Evolutionary conservation across 805 yeast genomes (phyloP), one percentile per base, ranked within the genome.

Genomic region (Metschnikowia drakensbergensis): DNA sequence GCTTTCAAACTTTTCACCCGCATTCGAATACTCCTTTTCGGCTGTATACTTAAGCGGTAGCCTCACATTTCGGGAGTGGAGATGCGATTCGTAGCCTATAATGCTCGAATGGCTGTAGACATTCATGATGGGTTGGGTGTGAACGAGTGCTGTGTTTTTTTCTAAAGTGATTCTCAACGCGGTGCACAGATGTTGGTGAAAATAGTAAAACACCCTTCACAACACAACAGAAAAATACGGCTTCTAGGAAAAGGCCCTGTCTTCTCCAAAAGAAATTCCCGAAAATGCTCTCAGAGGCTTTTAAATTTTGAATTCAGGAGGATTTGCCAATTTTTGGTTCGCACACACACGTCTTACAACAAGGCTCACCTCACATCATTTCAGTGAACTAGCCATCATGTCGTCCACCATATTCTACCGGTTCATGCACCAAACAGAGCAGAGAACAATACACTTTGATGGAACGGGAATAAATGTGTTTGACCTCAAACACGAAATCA

Each of bases 401-500:
- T 86, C 96, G 6, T 88, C 96, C 10, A 84, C 88, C 2, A 87
- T 92, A 8, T 94, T 89, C 64, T 92, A 92, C 64, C 77, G 82
- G 62, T 92, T 94, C 67, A 71, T 82, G 51, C 92, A 96, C 11
- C 97, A 91, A 64, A 84, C 83, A 60, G 83, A 80, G 37, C 84
- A 87, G 28, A 82, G 87, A 0, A 79, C 95, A 37, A 81, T 94
- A 27, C 77, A 84, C 41, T 94, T 94, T 62, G 99, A 94, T 65
- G 99, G 99, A 22, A 92, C 99, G 0, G 97, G 98, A 28, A 82
- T 94, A 37, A 88, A 96, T 1, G 96, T 91, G 1, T 94, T 92
- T 68, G 99, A 94, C 62, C 71, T 94, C 51, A 94, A 94, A 67
- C 83, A 92, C 52, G 98, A 94, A 58, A 89, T 94, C 45, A 86